These are phyloP conservation scores for Chrysoporthe puriensis DNA, from an alignment of 2,329 filamentous ascomycete species.

Conservation along the genomic window DNA sequence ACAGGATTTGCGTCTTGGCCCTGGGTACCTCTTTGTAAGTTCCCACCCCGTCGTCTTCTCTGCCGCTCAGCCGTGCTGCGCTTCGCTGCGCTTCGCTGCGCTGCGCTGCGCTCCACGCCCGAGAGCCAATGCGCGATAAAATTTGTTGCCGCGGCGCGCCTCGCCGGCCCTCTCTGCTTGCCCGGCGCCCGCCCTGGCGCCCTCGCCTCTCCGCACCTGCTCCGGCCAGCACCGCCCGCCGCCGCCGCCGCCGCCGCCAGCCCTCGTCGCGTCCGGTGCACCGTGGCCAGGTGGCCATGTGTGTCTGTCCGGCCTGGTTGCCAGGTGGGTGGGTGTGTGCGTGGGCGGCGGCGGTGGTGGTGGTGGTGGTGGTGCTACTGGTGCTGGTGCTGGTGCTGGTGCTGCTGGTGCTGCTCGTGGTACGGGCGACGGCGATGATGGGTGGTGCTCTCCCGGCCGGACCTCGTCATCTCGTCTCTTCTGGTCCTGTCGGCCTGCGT, in stretches of 20 bases:
- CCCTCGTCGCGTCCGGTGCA: background rate
- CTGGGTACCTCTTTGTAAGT: background rate
- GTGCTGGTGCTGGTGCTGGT: background rate
- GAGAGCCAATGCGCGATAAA: constrained; percentile 18
- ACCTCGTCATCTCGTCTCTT: background rate
- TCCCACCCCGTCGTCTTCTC: background rate
- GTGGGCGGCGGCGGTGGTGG: background rate
- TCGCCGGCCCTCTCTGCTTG: background rate
- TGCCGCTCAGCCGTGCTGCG: background rate
- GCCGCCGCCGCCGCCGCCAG: background rate
- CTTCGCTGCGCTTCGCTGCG: background rate
- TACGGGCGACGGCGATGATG: background rate
- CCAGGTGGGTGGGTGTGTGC: no score
- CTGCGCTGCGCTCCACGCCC: background rate
- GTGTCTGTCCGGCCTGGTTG: no score
- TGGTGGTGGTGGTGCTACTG: background rate
- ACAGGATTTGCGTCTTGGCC: background rate
- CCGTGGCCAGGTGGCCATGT: background rate
- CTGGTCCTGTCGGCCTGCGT: background rate
- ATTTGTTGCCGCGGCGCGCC: background rate
- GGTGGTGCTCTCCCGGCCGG: background rate
- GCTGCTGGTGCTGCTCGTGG: no score
- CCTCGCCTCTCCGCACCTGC: background rate
- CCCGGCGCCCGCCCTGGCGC: background rate
- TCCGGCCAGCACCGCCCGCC: background rate